Evolutionary conservation across 1,284 basidiomycete species (phyloP), one percentile per base, ranked within the genome.

Genomic region (Boletus mariae): DNA sequence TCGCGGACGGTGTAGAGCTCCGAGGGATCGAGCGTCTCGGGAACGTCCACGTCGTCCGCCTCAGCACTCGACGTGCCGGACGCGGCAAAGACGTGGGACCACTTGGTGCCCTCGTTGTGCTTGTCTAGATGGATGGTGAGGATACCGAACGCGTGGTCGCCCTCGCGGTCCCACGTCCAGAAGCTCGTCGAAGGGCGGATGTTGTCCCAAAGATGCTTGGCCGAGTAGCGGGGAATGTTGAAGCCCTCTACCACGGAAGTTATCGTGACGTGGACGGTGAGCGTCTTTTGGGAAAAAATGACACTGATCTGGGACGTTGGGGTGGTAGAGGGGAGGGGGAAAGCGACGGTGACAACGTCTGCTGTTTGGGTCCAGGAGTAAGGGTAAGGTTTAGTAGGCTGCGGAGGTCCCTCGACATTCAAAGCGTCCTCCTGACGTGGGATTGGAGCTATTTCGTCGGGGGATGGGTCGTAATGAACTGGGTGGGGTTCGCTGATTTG

Each of bases 311-410:
- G 76, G 17, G 77, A 75, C 53, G 83, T 86, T 2, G 77, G 69
- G 0, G 84, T 90, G 52, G 74, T 77, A 0, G 85, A 78, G 0
- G 92, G 92, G 2, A 98, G 77, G 1, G 90, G 83, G 61, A 98
- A 87, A 0, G 84, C 86, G 54, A 98, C 69, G 0, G 91, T 94
- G 38, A 98, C 74, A 0, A 87, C 84, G 64, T 94, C 90, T 2
- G 81, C 68, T 3, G 88, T 87, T 67, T 98, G 95, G 0, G 85
- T 91, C 95, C 95, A 98, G 0, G 90, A 90, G 70, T 93, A 97
- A 1, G 91, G 87, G 17, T 82, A 82, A 6, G 83, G 86, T 57
- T 76, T 81, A 7, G 64, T 57, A 29, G 61, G 59, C 55, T 68
- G 62, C 56, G 60, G 57, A 32, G 60, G 42, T 23, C 59, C 55